Conservation (phyloP, 495 filamentous ascomycete species). For the Platismatia glauca region DNA sequence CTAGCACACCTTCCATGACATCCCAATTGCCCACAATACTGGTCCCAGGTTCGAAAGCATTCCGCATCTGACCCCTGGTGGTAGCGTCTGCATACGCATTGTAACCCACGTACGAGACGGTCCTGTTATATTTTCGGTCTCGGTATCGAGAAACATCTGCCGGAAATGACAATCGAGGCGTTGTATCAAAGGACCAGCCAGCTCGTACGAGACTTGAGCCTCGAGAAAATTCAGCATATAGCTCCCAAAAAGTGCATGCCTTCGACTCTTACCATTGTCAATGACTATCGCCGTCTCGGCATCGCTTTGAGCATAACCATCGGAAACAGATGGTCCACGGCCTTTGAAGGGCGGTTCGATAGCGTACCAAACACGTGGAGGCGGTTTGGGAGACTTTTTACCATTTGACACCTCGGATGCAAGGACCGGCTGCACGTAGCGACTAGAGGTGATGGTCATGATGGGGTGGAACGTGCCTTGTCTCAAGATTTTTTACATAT, state of each 20-base stretch:
- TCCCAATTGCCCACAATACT: slow-evolving; percentile 97
- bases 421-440: slow-evolving; percentile 34
- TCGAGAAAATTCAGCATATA: slow-evolving; percentile 28
- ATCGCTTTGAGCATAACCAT: slow-evolving; percentile 55
- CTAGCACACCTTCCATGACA: slow-evolving; percentile 83
- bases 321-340: slow-evolving; percentile 55
- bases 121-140: slow-evolving; percentile 82
- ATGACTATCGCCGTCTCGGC: slow-evolving; percentile 77
- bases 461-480: slow-evolving; percentile 16
- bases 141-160: slow-evolving; percentile 90
- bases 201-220: slow-evolving; percentile 83
- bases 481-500: background rate
- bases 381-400: slow-evolving; percentile 37
- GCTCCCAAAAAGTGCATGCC: background rate
- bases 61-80: slow-evolving; percentile 77
- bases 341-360: slow-evolving; percentile 74
- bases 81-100: slow-evolving; percentile 93
- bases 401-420: slow-evolving; percentile 30
- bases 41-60: slow-evolving; percentile 81
- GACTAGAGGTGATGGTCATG: slow-evolving; percentile 44
- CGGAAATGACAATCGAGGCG: slow-evolving; percentile 68
- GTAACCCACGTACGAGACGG: slow-evolving; percentile 79
- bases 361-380: slow-evolving; percentile 43
- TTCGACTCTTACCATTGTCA: slow-evolving; percentile 68
- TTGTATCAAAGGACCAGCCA: slow-evolving; percentile 85